phyloP scores from a whole-genome alignment of 2,329 filamentous ascomycete species.

The Pseudomassariella vexata region DNA sequence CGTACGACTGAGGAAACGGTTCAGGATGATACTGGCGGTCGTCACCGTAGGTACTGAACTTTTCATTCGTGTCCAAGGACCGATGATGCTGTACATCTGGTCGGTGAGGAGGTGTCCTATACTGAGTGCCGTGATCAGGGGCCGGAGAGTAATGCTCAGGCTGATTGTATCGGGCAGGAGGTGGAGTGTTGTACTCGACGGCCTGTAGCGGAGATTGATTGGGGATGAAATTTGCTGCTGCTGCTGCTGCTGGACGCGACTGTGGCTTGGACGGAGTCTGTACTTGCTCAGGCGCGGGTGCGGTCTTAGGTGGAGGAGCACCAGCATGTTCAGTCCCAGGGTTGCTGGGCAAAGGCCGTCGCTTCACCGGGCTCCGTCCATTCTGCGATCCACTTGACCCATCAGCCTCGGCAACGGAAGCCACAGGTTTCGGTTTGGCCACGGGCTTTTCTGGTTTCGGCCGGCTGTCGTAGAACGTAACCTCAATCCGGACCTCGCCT shows the following conservation, averaged over 20 bases:
- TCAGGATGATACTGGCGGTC: slow-evolving; percentile 26
- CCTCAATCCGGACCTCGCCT: slow-evolving; percentile 87
- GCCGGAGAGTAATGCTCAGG: slow-evolving; percentile 30
- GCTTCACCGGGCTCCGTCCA: slow-evolving; percentile 67
- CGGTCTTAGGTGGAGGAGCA: slow-evolving; percentile 24
- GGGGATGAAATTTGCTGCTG: slow-evolving; percentile 33
- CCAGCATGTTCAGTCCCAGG: slow-evolving; percentile 56
- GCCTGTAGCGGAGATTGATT: slow-evolving; percentile 48
- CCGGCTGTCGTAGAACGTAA: slow-evolving; percentile 90
- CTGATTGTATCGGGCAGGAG: slow-evolving; percentile 25
- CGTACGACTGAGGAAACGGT: slow-evolving; percentile 23
- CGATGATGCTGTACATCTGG: slow-evolving; percentile 26
- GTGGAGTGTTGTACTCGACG: slow-evolving; percentile 42
- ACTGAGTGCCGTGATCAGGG: slow-evolving; percentile 19
- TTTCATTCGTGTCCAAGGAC: slow-evolving; percentile 16
- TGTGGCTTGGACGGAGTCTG: slow-evolving; percentile 43
- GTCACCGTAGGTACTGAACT: slow-evolving; percentile 18
- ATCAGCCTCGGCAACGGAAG: slow-evolving; percentile 27
- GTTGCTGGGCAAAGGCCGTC: slow-evolving; percentile 77
- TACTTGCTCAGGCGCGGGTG: slow-evolving; percentile 37
- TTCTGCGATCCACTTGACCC: slow-evolving; percentile 15
- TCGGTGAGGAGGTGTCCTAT: slow-evolving; percentile 31
- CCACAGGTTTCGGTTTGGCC: slow-evolving; percentile 45
- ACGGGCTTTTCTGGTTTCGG: slow-evolving; percentile 70
- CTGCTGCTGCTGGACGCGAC: slow-evolving; percentile 30